Evolutionary conservation across 768 basidiomycete species (phyloP).

Genomic region (Lentinus brumalis): DNA sequence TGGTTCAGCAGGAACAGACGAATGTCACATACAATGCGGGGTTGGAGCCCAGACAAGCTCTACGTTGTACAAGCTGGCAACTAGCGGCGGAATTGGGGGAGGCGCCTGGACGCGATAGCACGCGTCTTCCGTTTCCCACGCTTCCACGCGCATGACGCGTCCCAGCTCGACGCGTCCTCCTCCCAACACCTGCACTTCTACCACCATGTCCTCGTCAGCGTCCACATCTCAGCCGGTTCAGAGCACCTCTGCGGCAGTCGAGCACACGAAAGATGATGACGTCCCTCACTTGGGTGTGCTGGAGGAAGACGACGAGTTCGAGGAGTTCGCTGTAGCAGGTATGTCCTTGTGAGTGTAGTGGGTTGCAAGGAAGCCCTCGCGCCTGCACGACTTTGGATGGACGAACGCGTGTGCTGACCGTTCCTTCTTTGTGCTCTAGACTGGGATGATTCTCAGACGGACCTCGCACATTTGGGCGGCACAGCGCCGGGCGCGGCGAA

Average conservation of each 20-base stretch:
- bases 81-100: no score
- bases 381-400: neutral
- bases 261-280: constrained; percentile 38
- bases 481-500: constrained; percentile 74
- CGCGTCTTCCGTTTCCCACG: constrained; percentile 4
- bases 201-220: constrained; percentile 29
- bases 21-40: no score
- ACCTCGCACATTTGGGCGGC: constrained; percentile 76
- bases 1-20: no score
- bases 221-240: constrained; percentile 31
- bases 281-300: constrained; percentile 82
- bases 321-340: constrained; percentile 90
- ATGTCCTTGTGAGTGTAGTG: neutral
- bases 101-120: neutral
- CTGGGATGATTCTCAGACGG: constrained; percentile 86
- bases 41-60: no score
- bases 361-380: neutral
- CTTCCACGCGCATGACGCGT: constrained; percentile 4
- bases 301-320: constrained; percentile 97
- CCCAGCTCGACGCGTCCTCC: neutral
- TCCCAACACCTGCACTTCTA: neutral
- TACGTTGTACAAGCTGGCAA: no score
- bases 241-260: constrained; percentile 22
- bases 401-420: neutral
- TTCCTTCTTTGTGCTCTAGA: constrained; percentile 43